Evolutionary conservation across 495 filamentous ascomycete genomes (phyloP).

Genomic region (Aspergillus hancockii): DNA sequence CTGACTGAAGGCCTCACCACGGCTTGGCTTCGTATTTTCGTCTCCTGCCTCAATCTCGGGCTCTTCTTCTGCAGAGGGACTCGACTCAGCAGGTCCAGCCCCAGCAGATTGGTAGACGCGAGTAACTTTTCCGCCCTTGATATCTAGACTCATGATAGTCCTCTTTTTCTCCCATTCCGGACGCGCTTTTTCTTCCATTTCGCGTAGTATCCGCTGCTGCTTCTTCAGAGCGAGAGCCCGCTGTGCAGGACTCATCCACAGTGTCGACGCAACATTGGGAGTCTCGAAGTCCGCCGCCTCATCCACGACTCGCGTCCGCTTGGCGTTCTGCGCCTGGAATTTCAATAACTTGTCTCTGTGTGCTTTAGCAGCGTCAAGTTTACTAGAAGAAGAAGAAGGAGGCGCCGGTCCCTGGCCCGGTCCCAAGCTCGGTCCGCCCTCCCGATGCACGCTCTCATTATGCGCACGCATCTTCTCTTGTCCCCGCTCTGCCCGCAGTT

Average conservation of each 20-base stretch:
- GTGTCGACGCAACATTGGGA: slow-evolving; percentile 62
- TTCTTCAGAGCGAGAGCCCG: slow-evolving; percentile 83
- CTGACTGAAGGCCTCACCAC: slow-evolving; percentile 69
- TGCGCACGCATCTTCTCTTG: slow-evolving; percentile 81
- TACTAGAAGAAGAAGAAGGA: slow-evolving; percentile 43
- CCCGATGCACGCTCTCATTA: slow-evolving; percentile 66
- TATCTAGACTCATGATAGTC: slow-evolving; percentile 83
- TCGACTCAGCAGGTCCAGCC: slow-evolving; percentile 26
- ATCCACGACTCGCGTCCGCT: slow-evolving; percentile 84
- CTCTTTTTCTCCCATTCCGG: slow-evolving; percentile 93
- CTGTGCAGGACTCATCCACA: slow-evolving; percentile 89
- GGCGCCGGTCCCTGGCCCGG: slow-evolving; percentile 42
- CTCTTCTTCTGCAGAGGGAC: slow-evolving; percentile 37
- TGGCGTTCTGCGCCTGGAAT: slow-evolving; percentile 88
- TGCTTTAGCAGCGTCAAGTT: slow-evolving; percentile 52
- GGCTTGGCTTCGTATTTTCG: slow-evolving; percentile 15
- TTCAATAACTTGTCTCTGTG: slow-evolving; percentile 81
- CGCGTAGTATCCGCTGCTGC: slow-evolving; percentile 83
- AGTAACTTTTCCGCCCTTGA: slow-evolving; percentile 74
- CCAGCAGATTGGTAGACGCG: slow-evolving; percentile 61
- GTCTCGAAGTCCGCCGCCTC: slow-evolving; percentile 94
- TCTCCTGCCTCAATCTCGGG: slow-evolving; percentile 32
- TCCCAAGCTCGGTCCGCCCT: slow-evolving; percentile 37
- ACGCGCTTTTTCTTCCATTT: slow-evolving; percentile 86
- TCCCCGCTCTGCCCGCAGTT: slow-evolving; percentile 82